phyloP scores from a whole-genome alignment of 1,284 basidiomycete genomes.

The Trametes polyzona region DNA sequence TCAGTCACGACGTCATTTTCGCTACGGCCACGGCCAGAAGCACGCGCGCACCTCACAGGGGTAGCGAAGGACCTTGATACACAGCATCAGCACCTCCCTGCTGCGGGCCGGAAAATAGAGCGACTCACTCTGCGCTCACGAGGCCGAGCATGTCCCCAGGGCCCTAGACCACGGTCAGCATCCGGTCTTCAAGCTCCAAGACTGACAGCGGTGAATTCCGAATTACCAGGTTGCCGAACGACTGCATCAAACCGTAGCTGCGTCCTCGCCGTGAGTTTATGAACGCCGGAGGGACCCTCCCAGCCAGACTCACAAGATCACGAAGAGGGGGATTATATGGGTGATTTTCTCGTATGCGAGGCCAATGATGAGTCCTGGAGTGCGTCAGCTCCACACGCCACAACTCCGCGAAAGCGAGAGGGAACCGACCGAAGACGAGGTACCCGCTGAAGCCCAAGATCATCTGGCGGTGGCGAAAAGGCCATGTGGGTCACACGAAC shows the following conservation, averaged over 20 bases:
- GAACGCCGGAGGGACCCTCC: conserved; percentile 1
- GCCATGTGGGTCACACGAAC: conserved; percentile 2
- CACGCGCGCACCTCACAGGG: conserved; percentile 52
- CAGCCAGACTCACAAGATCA: conserved; percentile 57
- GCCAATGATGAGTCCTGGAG: conserved; percentile 64
- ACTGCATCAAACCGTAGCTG: conserved; percentile 72
- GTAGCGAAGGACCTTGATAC: conserved; percentile 62
- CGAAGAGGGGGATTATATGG: conserved; percentile 66
- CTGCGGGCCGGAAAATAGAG: conserved; percentile 1
- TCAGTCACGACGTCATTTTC: conserved; percentile 4
- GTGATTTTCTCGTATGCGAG: conserved; percentile 69
- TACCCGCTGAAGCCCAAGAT: conserved; percentile 79
- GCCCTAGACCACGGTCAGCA: conserved; percentile 45
- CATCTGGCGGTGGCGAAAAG: conserved; percentile 55
- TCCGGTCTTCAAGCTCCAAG: conserved; percentile 1
- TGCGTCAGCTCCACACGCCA: background rate
- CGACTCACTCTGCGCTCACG: conserved; percentile 65
- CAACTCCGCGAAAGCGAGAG: background rate
- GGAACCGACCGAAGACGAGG: conserved; percentile 63
- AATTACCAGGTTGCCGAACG: conserved; percentile 65
- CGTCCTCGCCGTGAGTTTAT: conserved; percentile 19
- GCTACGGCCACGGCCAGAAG: background rate
- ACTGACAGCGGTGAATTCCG: conserved; percentile 1
- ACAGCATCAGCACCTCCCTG: conserved; percentile 6
- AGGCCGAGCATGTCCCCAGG: conserved; percentile 78